phyloP scores from a whole-genome alignment of 257 asterid species.

The Petunia secreta region DNA sequence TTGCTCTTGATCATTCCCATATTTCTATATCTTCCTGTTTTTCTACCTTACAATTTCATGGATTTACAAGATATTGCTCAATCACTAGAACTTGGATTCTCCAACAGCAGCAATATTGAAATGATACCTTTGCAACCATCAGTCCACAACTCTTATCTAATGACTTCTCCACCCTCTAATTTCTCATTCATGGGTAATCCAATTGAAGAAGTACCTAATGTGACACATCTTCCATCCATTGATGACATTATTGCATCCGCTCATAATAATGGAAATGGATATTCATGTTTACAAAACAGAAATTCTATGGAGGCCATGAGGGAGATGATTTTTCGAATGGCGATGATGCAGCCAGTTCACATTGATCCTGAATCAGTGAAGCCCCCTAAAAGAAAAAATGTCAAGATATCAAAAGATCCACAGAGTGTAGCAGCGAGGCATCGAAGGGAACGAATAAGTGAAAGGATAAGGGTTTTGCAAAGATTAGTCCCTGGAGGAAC shows the following conservation, averaged over 20 bases:
- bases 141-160: background rate
- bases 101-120: slow-evolving; percentile 22
- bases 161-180: slow-evolving; percentile 14
- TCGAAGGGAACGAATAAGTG: slow-evolving; percentile 57
- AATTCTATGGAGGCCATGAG: slow-evolving; percentile 53
- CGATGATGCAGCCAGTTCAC: slow-evolving; percentile 60
- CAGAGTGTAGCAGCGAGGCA: slow-evolving; percentile 64
- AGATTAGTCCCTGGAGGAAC: slow-evolving; percentile 63
- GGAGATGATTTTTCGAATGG: slow-evolving; percentile 57
- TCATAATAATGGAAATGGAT: slow-evolving; percentile 4
- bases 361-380: slow-evolving; percentile 48
- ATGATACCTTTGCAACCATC: slow-evolving; percentile 25
- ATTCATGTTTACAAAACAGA: slow-evolving; percentile 28
- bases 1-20: background rate
- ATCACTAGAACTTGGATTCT: slow-evolving; percentile 23
- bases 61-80: slow-evolving; percentile 12
- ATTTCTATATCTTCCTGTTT: background rate
- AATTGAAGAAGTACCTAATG: background rate
- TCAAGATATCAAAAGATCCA: slow-evolving; percentile 57
- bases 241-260: slow-evolving; percentile 19
- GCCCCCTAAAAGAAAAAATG: slow-evolving; percentile 56
- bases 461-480: slow-evolving; percentile 51
- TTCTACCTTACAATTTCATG: background rate
- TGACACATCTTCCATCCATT: background rate
- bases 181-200: slow-evolving; percentile 28